A percentile compares a stretch with the other conserved stretches of the same genome.
Evolutionary conservation across 768 basidiomycete genomes (phyloP).

Genomic region (Lentinula detonsa): DNA sequence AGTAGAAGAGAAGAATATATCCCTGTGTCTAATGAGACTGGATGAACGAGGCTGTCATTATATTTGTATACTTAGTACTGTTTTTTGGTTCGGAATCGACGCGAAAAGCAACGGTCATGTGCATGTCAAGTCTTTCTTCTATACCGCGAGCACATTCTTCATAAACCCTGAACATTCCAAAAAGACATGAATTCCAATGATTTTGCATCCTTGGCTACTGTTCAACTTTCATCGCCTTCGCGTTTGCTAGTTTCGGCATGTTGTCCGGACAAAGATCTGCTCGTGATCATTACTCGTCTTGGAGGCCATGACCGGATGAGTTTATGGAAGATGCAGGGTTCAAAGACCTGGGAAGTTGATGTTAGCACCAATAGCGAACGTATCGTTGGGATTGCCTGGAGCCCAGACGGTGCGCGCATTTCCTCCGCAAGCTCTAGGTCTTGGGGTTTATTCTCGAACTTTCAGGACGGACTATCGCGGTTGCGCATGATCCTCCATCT

Average conservation of each 20-base stretch:
- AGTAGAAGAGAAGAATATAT: constrained; percentile 39
- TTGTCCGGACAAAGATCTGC: constrained; percentile 81
- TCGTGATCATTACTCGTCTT: constrained; percentile 59
- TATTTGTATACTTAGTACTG: not conserved
- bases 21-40: constrained; percentile 25
- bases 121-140: not conserved
- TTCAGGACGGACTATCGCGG: constrained; percentile 64
- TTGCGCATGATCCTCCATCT: constrained; percentile 62
- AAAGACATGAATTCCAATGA: constrained; percentile 35
- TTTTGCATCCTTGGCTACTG: constrained; percentile 51
- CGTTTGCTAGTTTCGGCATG: constrained; percentile 61
- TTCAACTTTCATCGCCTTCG: constrained; percentile 51
- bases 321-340: constrained; percentile 77
- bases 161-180: not conserved
- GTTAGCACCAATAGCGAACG: constrained; percentile 43
- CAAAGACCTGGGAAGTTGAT: constrained; percentile 79
- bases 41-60: not conserved
- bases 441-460: constrained; percentile 2
- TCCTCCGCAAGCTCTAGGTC: not conserved
- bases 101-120: not conserved
- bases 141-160: not conserved
- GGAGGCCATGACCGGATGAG: constrained; percentile 66
- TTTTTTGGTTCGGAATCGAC: not conserved
- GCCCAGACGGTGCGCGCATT: constrained; percentile 63
- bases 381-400: constrained; percentile 67